Evolutionary conservation across 495 filamentous ascomycete species (phyloP), one percentile per base, ranked within the genome.

Genomic region (Trichoderma reesei): DNA sequence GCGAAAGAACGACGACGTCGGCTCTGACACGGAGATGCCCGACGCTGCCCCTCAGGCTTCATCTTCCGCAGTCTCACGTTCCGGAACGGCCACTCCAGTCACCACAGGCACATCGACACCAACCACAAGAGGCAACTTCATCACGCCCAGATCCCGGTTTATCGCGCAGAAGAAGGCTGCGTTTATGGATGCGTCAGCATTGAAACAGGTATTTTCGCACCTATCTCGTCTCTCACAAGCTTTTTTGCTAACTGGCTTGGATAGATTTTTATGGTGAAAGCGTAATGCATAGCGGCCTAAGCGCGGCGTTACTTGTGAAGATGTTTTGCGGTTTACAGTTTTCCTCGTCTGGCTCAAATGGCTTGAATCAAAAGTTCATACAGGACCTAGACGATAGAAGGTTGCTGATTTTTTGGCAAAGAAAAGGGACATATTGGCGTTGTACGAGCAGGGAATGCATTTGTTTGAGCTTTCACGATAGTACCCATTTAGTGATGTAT

Each of bases 141-240:
- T 88, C 61, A 39, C 38, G 6, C 38, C 38, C 11, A 79, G 90
- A 67, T 79, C 84, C 61, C 80, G 88, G 59, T 86, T 89, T 69
- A 92, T 93, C 69, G 86, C 84, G 44, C 88, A 90, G 68, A 95
- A 95, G 76, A 86, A 82, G 70, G 82, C 83, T 78, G 88, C 90
- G 3, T 79, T 86, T 51, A 78, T 88, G 74, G 87, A 93, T 72
- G 77, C 80, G 41, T 83, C 84, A 68, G 88, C 89, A 6, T 74
- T 93, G 61, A 90, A 90, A 66, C 88, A 93, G 83, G 89, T 90
- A 74, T 9, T 20, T 73, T 75, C 44, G 41, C 42, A 54, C 41
- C 65, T 9, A 44, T 10, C 54, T 41, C 33, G 18, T 36, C 44
- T 46, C 41, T 48, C 14, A 41, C 34, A 44, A 20, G 51, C 16